Percentiles rank a stretch among this genome's conserved stretches.
phyloP scores from a whole-genome alignment of 2,329 filamentous ascomycete genomes.

The Parafenestella ontariensis region DNA sequence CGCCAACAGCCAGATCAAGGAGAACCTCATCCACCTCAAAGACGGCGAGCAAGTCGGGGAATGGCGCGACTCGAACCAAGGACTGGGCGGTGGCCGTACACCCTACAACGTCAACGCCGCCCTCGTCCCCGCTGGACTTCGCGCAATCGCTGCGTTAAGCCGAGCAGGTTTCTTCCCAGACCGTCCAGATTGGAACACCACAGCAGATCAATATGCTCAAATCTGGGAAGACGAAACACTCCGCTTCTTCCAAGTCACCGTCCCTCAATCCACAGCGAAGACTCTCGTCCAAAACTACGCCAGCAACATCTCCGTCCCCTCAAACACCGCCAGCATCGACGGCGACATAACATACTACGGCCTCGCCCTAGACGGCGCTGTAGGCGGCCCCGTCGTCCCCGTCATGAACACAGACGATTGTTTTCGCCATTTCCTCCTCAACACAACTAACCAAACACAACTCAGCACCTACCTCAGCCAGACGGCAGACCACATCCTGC shows the following conservation, averaged over 20 bases:
- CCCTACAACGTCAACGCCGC: constrained; percentile 72
- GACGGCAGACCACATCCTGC: constrained; percentile 63
- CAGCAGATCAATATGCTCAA: constrained; percentile 58
- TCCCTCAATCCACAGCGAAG: constrained; percentile 55
- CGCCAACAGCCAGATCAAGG: constrained; percentile 57
- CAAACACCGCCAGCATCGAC: constrained; percentile 52
- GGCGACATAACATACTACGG: constrained; percentile 62
- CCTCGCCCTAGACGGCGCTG: constrained; percentile 60
- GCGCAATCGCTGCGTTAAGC: constrained; percentile 63
- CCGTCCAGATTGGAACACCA: constrained; percentile 55
- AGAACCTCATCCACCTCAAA: constrained; percentile 67
- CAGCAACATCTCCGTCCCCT: constrained; percentile 55
- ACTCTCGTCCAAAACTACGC: constrained; percentile 59
- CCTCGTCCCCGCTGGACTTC: constrained; percentile 66
- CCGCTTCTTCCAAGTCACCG: constrained; percentile 60
- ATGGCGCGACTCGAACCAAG: constrained; percentile 68
- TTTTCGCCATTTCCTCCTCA: constrained; percentile 69
- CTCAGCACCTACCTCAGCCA: constrained; percentile 64
- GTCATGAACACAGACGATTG: constrained; percentile 71
- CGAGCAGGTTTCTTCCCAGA: constrained; percentile 59
- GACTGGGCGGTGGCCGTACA: constrained; percentile 68
- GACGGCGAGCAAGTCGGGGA: constrained; percentile 63
- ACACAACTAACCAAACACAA: constrained; percentile 64
- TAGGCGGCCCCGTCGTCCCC: constrained; percentile 57
- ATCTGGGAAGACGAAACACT: constrained; percentile 69